A percentile compares a stretch with the other conserved stretches of the same genome.
These are phyloP conservation scores for Apodospora peruviana DNA, from an alignment of 495 filamentous ascomycete species.

Conservation along the genomic window DNA sequence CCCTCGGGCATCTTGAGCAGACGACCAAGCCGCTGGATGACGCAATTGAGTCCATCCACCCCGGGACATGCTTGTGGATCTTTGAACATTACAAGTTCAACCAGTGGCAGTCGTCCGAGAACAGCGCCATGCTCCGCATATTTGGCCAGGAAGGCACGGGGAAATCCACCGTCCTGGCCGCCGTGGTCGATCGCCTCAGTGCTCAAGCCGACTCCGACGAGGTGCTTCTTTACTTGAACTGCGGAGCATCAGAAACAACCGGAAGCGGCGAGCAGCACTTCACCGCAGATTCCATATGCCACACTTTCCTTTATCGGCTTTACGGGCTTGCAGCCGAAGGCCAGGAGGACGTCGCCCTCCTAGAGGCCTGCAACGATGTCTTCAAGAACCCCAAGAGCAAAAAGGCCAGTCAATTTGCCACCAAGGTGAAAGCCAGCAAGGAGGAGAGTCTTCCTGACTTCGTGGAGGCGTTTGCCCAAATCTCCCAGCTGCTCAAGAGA, in stretches of 20 bases:
- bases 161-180: constrained; percentile 15
- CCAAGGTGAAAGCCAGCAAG: constrained; percentile 2
- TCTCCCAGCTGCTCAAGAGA: constrained; percentile 11
- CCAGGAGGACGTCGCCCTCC: constrained; percentile 9
- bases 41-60: constrained; percentile 12
- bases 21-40: constrained; percentile 2
- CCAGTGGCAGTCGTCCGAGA: constrained; percentile 3
- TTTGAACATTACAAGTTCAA: constrained; percentile 7
- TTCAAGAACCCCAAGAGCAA: constrained; percentile 14
- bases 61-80: constrained; percentile 17
- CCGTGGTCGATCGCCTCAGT: constrained; percentile 9
- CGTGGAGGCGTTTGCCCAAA: constrained; percentile 7
- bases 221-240: constrained; percentile 15
- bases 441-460: constrained; percentile 14
- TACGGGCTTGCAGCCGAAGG: constrained; percentile 13
- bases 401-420: background rate
- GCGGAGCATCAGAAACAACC: background rate
- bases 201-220: background rate
- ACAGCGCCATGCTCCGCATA: constrained; percentile 10
- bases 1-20: constrained; percentile 5
- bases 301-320: constrained; percentile 13
- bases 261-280: background rate
- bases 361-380: constrained; percentile 20
- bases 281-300: constrained; percentile 14
- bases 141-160: constrained; percentile 20